Evolutionary conservation across 2,329 filamentous ascomycete species (phyloP).

Genomic region (Pyrenophora seminiperda): DNA sequence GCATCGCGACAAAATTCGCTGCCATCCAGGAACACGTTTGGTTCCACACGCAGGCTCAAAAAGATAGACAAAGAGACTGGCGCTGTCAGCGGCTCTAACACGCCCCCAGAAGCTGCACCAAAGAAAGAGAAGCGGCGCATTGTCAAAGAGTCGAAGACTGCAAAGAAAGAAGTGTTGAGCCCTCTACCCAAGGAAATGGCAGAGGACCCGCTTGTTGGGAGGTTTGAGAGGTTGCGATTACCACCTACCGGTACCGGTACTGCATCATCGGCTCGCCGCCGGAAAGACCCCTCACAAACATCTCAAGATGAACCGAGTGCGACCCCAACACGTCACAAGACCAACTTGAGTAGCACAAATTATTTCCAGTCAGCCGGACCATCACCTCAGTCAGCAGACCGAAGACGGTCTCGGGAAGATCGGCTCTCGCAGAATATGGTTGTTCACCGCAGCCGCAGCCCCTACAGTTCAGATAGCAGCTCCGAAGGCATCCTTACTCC

Average conservation of each 20-base stretch:
- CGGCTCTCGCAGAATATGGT: background rate
- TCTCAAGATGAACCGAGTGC: background rate
- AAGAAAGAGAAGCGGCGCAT: too few relatives aligned
- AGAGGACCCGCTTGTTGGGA: conserved; percentile 4
- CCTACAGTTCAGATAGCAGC: background rate
- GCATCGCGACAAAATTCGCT: background rate
- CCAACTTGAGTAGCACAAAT: conserved; percentile 1
- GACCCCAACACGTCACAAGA: background rate
- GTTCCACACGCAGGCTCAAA: too few relatives aligned
- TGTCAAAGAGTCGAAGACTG: background rate
- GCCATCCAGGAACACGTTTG: background rate
- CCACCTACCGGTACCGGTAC: too few relatives aligned
- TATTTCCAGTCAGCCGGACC: conserved; percentile 2
- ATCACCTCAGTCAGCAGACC: background rate
- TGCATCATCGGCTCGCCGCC: background rate
- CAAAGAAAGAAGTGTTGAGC: background rate
- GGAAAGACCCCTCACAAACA: background rate
- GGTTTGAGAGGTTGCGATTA: conserved; percentile 3
- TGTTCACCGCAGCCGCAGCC: background rate
- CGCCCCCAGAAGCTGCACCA: too few relatives aligned
- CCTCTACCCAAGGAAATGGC: background rate
- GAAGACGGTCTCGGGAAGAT: background rate
- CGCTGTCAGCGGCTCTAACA: too few relatives aligned
- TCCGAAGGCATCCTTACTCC: background rate
- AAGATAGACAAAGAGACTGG: too few relatives aligned